Evolutionary conservation across 2,329 filamentous ascomycete species (phyloP), one percentile per base, ranked within the genome.

Genomic region (Stemphylium vesicarium): DNA sequence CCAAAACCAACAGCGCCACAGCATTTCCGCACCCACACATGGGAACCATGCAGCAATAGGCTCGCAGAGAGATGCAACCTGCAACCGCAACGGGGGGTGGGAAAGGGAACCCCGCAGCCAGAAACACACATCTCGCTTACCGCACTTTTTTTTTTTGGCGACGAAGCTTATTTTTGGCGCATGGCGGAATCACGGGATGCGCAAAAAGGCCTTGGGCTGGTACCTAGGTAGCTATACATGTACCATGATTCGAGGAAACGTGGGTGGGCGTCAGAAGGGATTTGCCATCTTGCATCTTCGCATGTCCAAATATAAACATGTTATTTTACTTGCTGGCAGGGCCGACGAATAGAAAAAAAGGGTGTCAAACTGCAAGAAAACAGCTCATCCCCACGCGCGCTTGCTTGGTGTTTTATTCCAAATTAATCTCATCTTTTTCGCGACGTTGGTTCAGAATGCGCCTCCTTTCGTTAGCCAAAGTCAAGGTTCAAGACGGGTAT

Each of bases 131-230:
- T 44, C 41, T 62, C 60, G 59, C 58, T 64, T 65, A 60, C 58
- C 60, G 50, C 48, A 53, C 53, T 59, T 56, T 43, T n/a, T n/a
- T n/a, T n/a, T n/a, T n/a, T 57, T 43, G 24, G 40, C 26, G 13
- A 18, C 22, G 24, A 60, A 56, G 59, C 60, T 66, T 64, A 63
- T 66, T 67, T 63, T 63, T 60, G 63, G 56, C 56, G 5, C 20
- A 24, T 38, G 8, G 26, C 26, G 9, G 11, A 29, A 29, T 29
- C 26, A 29, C 26, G 9, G 26, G 26, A 29, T 29, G 26, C 6
- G 6, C 4, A 22, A 9, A 11, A 29, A 2, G 4, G 9, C 8
- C 2, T 29, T 11, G 26, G 2, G 11, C 8, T 10, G 8, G 9
- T 29, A 31, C 31, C 22, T 53, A n/a, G n/a, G n/a, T n/a, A n/a